Percentiles rank a stretch among this genome's conserved stretches.
phyloP scores from a whole-genome alignment of 2,329 filamentous ascomycete genomes.

The Beauveria australis region DNA sequence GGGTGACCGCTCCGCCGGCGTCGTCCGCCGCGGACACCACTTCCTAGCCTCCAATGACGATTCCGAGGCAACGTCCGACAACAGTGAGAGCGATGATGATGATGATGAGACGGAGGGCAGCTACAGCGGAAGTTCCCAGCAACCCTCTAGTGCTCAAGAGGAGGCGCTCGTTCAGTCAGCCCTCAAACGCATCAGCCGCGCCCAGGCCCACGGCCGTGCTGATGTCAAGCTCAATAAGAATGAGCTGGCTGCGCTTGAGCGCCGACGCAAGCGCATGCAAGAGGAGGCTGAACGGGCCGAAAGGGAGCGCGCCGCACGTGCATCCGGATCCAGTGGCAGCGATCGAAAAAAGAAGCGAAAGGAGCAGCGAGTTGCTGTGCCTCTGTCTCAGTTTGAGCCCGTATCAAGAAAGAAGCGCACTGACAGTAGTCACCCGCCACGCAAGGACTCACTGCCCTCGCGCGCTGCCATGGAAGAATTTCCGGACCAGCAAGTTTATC shows the following conservation, averaged over 20 bases:
- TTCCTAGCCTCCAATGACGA: conserved; percentile 31
- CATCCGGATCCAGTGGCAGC: conserved; percentile 19
- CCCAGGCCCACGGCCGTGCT: conserved; percentile 64
- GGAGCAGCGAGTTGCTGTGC: conserved; percentile 43
- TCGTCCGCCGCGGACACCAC: conserved; percentile 29
- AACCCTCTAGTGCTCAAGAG: conserved; percentile 57
- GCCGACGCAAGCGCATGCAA: conserved; percentile 52
- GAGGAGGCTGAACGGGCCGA: conserved; percentile 28
- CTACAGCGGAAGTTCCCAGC: conserved; percentile 42
- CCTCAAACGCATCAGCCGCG: conserved; percentile 69
- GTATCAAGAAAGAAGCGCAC: conserved; percentile 28
- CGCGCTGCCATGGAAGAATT: conserved; percentile 26
- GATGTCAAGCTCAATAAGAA: conserved; percentile 74
- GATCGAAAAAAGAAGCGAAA: conserved; percentile 33
- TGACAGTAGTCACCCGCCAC: conserved; percentile 14
- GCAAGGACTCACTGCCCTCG: conserved; percentile 29
- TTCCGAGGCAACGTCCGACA: conserved; percentile 19
- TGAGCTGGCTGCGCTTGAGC: conserved; percentile 74
- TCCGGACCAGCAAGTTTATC: conserved; percentile 22
- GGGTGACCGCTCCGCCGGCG: conserved; percentile 32
- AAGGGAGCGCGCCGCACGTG: conserved; percentile 4
- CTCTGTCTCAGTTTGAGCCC: conserved; percentile 43
- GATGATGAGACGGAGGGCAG: conserved; percentile 38
- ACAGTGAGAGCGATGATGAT: conserved; percentile 32
- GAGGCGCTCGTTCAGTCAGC: conserved; percentile 71